A percentile compares a stretch with the other conserved stretches of the same genome.
Evolutionary conservation across 257 asterid species (phyloP).

Genomic region (Solanum ossicruentum): DNA sequence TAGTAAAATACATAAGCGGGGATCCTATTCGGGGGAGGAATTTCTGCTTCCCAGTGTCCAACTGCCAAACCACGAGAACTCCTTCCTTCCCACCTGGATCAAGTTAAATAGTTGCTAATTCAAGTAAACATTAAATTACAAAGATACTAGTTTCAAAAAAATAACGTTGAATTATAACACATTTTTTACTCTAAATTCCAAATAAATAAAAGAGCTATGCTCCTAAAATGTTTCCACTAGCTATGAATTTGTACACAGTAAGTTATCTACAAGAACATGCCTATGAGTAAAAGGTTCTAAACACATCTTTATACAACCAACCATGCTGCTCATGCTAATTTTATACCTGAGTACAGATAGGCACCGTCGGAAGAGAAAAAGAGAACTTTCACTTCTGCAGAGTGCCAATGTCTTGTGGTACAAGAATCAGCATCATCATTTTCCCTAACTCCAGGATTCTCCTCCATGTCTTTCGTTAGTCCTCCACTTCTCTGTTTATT

Average conservation of each 20-base stretch:
- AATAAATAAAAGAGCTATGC: not conserved
- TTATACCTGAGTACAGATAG: constrained; percentile 80
- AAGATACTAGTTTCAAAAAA: not conserved
- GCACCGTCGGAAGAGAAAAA: constrained; percentile 95
- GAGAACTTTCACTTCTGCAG: constrained; percentile 65
- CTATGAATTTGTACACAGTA: not conserved
- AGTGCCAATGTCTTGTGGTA: constrained; percentile 98
- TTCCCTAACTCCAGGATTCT: constrained; percentile 71
- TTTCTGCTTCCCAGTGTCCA: constrained; percentile 82
- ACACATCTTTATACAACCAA: not conserved
- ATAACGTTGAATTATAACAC: not conserved
- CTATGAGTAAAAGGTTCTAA: not conserved
- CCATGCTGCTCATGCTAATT: not conserved
- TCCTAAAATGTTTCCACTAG: not conserved
- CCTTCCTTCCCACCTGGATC: constrained; percentile 89
- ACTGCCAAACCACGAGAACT: constrained; percentile 93
- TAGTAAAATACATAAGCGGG: constrained; percentile 51
- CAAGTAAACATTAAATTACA: not conserved
- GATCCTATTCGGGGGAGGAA: constrained; percentile 88
- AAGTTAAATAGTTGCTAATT: not conserved
- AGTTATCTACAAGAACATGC: not conserved
- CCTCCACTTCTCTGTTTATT: constrained; percentile 19
- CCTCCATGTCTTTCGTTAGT: constrained; percentile 30
- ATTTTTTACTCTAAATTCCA: not conserved
- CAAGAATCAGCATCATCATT: constrained; percentile 79